These are phyloP conservation scores for Hymenoscyphus infarciens DNA, from an alignment of 2,329 filamentous ascomycete genomes.

Conservation along the genomic window DNA sequence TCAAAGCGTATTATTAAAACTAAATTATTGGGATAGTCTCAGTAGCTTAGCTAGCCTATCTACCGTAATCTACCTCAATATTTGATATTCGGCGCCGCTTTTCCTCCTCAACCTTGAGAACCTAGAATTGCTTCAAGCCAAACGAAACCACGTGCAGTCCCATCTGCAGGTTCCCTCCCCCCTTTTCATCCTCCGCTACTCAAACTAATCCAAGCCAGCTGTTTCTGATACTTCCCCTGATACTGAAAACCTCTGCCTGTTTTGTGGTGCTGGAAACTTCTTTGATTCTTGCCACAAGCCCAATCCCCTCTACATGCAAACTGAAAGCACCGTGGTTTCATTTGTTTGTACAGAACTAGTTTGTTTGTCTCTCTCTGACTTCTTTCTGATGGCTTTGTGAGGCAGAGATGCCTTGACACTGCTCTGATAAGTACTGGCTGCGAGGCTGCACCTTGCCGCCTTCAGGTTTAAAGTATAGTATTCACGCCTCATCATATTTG, in stretches of 20 bases:
- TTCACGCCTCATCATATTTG: not conserved
- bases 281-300: not conserved
- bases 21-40: too few species aligned
- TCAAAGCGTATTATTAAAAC: too few species aligned
- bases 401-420: constrained; percentile 4
- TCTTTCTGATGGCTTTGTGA: not conserved
- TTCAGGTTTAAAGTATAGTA: not conserved
- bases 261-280: not conserved
- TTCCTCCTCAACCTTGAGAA: not conserved
- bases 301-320: not conserved
- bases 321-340: not conserved
- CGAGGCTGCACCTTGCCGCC: not conserved
- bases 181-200: not conserved
- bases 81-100: not conserved
- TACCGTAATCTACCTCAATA: not conserved
- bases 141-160: not conserved
- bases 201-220: not conserved
- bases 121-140: not conserved
- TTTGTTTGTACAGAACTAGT: not conserved
- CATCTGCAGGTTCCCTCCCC: not conserved
- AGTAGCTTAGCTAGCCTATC: not conserved
- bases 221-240: not conserved
- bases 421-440: not conserved
- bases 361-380: not conserved
- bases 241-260: not conserved